Evolutionary conservation across 2,329 filamentous ascomycete genomes (phyloP).

Genomic region (Westerdykella aurantiaca): DNA sequence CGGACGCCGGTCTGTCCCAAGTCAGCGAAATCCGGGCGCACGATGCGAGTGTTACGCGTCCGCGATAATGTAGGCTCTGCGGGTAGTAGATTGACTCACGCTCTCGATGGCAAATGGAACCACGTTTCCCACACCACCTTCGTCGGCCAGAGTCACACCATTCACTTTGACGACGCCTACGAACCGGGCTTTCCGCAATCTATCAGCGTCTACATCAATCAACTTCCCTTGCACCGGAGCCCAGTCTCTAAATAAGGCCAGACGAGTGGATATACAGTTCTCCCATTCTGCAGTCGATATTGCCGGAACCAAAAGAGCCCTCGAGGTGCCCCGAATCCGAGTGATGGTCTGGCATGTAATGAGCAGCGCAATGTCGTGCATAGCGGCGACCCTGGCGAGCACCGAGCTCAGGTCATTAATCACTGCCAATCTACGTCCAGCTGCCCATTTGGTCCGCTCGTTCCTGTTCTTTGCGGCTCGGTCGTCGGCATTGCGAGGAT

Average conservation of each 20-base stretch:
- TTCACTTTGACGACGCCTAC: slow-evolving; percentile 42
- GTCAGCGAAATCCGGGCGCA: slow-evolving; percentile 15
- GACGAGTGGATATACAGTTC: slow-evolving; percentile 62
- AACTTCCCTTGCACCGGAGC: slow-evolving; percentile 25
- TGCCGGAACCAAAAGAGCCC: slow-evolving; percentile 66
- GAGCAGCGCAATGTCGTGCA: slow-evolving; percentile 66
- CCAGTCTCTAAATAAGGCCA: slow-evolving; percentile 75
- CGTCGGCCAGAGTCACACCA: slow-evolving; percentile 36
- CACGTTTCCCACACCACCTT: slow-evolving; percentile 43
- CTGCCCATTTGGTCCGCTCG: slow-evolving; percentile 45
- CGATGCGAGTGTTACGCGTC: slow-evolving; percentile 7
- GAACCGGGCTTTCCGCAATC: slow-evolving; percentile 35
- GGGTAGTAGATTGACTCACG: slow-evolving; percentile 38
- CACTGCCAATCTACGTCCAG: slow-evolving; percentile 52
- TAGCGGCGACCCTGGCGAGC: slow-evolving; percentile 66
- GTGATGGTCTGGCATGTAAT: slow-evolving; percentile 76
- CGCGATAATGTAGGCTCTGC: slow-evolving; percentile 19
- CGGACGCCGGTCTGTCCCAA: slow-evolving; percentile 26
- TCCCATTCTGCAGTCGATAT: slow-evolving; percentile 77
- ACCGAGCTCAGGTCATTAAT: slow-evolving; percentile 58
- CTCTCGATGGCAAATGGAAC: slow-evolving; percentile 46
- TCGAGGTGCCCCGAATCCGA: slow-evolving; percentile 62
- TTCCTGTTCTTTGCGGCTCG: slow-evolving; percentile 41
- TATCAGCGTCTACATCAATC: slow-evolving; percentile 22
- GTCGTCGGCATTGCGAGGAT: slow-evolving; percentile 53